These are phyloP conservation scores for Anthracocystis walkeri DNA, from an alignment of 1,284 basidiomycete genomes.

Conservation along the genomic window DNA sequence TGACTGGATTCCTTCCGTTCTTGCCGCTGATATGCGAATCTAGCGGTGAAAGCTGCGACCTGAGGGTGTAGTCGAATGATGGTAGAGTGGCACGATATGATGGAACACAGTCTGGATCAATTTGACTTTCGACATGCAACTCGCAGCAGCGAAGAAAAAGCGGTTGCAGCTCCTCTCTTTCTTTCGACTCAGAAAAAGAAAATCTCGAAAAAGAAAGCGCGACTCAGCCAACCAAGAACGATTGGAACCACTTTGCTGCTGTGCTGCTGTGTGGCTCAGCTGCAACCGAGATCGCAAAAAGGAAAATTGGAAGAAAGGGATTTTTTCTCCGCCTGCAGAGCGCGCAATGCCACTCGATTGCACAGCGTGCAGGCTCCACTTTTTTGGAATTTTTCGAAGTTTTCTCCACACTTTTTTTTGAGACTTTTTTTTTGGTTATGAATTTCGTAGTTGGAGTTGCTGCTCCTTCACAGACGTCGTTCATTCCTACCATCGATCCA, in stretches of 20 bases:
- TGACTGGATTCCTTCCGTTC: conserved; percentile 1
- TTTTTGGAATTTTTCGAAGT: conserved; percentile 6
- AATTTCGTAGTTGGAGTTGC: not conserved
- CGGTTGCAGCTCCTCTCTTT: not conserved
- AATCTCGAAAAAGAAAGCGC: not conserved
- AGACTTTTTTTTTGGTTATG: conserved; percentile 1
- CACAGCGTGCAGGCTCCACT: conserved; percentile 4
- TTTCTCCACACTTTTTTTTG: conserved; percentile 33
- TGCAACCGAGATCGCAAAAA: not conserved
- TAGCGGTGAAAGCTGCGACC: conserved; percentile 15
- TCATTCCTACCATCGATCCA: not conserved
- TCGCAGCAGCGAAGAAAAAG: not conserved
- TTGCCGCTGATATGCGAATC: conserved; percentile 8
- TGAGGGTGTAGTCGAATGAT: conserved; percentile 3
- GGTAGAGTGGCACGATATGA: not conserved
- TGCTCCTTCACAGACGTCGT: not conserved
- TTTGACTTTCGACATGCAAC: no score
- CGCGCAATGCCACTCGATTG: not conserved
- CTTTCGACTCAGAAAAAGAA: not conserved
- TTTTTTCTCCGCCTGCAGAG: not conserved
- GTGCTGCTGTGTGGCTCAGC: no score
- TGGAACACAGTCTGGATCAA: not conserved
- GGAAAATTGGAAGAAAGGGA: not conserved
- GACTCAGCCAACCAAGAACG: conserved; percentile 2
- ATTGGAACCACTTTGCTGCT: not conserved